phyloP scores from a whole-genome alignment of 768 basidiomycete genomes.

The Tylopilus balloui region DNA sequence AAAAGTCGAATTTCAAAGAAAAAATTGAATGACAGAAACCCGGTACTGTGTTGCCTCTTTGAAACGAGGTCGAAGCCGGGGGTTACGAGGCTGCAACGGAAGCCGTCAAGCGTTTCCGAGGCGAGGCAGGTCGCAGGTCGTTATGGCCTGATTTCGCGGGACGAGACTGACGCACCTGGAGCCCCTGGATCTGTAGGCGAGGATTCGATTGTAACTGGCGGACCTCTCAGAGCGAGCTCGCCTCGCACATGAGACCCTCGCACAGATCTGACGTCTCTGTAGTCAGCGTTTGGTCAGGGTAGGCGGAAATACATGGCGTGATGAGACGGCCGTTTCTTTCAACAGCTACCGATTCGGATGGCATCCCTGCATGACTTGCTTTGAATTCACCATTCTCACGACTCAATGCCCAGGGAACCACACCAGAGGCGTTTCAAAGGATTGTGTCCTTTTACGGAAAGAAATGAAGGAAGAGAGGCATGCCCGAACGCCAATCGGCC shows the following conservation, averaged over 20 bases:
- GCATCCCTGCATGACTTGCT: too few species aligned
- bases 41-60: not conserved
- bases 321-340: too few species aligned
- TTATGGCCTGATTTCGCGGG: not conserved
- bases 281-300: too few species aligned
- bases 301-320: not conserved
- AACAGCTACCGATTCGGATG: not conserved
- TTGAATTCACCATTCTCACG: not conserved
- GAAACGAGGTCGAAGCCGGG: not conserved
- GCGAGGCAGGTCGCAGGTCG: not conserved
- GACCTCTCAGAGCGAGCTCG: not conserved
- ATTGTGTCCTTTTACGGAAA: not conserved
- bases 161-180: not conserved
- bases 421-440: not conserved
- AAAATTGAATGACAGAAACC: not conserved
- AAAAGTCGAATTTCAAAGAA: not conserved
- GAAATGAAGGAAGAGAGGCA: not conserved
- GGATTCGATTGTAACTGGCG: too few species aligned
- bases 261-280: not conserved
- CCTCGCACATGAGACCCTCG: not conserved
- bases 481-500: not conserved
- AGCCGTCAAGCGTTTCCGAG: not conserved
- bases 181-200: not conserved
- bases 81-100: not conserved
- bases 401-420: not conserved